phyloP scores from a whole-genome alignment of 2,329 filamentous ascomycete species.

The Colletotrichum sp. region DNA sequence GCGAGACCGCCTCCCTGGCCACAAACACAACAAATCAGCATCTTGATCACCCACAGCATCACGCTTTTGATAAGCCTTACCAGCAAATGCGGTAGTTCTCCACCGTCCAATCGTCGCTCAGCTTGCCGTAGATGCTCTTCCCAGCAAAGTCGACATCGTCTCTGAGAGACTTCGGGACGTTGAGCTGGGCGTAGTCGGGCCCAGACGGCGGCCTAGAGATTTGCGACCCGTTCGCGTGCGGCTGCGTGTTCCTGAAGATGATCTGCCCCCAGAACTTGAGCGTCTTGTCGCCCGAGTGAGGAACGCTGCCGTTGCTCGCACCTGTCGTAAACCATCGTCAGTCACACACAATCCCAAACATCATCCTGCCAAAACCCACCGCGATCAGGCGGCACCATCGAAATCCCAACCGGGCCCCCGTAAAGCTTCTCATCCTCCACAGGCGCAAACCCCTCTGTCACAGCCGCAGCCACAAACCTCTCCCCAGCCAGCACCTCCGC shows the following conservation, averaged over 20 bases:
- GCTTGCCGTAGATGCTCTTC: conserved; percentile 57
- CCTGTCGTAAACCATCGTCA: not conserved
- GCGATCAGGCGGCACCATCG: not conserved
- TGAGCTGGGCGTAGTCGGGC: conserved; percentile 59
- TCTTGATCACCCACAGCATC: fast-evolving
- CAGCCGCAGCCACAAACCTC: conserved; percentile 57
- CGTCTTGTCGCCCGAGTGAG: conserved; percentile 39
- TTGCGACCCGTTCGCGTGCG: conserved; percentile 46
- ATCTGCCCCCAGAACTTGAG: conserved; percentile 58
- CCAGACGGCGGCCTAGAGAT: conserved; percentile 53
- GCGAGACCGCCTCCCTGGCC: conserved; percentile 19
- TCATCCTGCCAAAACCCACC: not conserved
- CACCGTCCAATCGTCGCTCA: conserved; percentile 54
- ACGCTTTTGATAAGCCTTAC: conserved; percentile 29
- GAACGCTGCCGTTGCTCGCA: conserved; percentile 50
- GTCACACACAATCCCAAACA: not conserved
- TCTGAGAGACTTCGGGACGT: conserved; percentile 50
- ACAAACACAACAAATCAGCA: not conserved
- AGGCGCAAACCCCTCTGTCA: conserved; percentile 52
- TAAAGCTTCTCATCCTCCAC: conserved; percentile 45
- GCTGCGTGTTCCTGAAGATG: conserved; percentile 52
- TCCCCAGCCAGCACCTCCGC: conserved; percentile 49
- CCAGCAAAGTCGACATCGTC: conserved; percentile 56
- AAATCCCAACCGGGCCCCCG: conserved; percentile 46
- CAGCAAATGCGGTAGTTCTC: conserved; percentile 63